Base-by-base conservation (phyloP, 2,329 filamentous ascomycete genomes). In the Fusarium sp. region DNA sequence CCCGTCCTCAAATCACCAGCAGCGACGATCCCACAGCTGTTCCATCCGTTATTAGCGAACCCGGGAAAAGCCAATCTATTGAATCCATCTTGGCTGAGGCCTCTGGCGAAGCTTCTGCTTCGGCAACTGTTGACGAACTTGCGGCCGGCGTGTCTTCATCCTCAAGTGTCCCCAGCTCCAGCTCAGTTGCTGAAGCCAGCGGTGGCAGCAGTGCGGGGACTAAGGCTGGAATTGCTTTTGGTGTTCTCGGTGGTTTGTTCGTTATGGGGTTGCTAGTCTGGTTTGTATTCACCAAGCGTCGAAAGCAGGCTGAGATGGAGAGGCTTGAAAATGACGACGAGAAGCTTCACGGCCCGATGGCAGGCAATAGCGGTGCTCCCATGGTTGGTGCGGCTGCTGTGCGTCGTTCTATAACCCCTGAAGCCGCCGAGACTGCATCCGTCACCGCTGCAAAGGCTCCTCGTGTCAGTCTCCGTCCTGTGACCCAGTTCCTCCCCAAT, bases 151-250 rank as follows among this genome's bases (percentile, higher is more conserved):
- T 60, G 9, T 64, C 66, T 7, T 53, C 53, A 25, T 37, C 58
- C 7, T 58, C 64, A 11, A 54, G 67, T 23, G 39, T 61, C 10
- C 66, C 59, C 14, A 63, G 66, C 27, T 57, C 62, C n/a, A 64
- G 64, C 25, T 54, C 67, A 32, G 66, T 66, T 6, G 53, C 68
- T 5, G 53, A 65, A 15, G 53, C 63, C 4, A 54, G 67, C 4
- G 44, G 63, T 13, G 69, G 71, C 8, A 68, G 64, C 32, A 73
- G 68, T 43, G 59, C 75, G 9, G 82, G 77, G 27, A 73, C 77
- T 37, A 95, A 92, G 76, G 93, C 92, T 38, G 95, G 95, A 57
- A 84, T 97, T 60, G 92, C 89, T 6, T 88, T 97, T 72, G 93
- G 93, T 70, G 86, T 96, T 43, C 77, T 97, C 29, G 80, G 89